Evolutionary conservation across 2,329 filamentous ascomycete species (phyloP).

Genomic region (Periconia digitata): DNA sequence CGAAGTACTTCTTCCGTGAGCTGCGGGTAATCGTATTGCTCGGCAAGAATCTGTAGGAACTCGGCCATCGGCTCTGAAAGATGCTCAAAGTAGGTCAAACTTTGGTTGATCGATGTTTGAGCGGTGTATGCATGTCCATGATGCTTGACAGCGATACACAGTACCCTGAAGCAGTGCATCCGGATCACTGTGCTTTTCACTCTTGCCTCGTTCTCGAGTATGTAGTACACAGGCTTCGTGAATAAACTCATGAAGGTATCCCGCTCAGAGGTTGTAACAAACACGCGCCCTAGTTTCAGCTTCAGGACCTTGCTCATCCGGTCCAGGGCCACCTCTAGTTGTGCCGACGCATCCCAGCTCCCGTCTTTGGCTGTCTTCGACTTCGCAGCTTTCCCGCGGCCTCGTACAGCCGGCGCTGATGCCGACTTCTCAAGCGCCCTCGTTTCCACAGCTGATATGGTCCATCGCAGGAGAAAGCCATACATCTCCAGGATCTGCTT

Average conservation of each 20-base stretch:
- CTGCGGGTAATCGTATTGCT: slow-evolving; percentile 97
- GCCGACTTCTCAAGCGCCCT: slow-evolving; percentile 90
- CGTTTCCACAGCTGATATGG: slow-evolving; percentile 88
- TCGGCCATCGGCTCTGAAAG: slow-evolving; percentile 99
- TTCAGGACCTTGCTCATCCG: slow-evolving; percentile 96
- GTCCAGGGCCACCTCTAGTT: slow-evolving; percentile 86
- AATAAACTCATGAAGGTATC: slow-evolving; percentile 93
- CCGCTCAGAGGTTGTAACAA: slow-evolving; percentile 91
- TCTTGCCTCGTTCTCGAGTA: slow-evolving; percentile 90
- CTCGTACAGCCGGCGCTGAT: slow-evolving; percentile 68
- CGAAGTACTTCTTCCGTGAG: slow-evolving; percentile 89
- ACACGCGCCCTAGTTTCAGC: slow-evolving; percentile 88
- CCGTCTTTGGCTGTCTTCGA: slow-evolving; percentile 70
- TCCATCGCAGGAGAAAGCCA: slow-evolving; percentile 93
- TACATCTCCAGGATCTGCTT: slow-evolving; percentile 92
- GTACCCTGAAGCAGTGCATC: slow-evolving; percentile 96
- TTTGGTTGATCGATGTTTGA: slow-evolving; percentile 97
- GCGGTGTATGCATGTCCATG: slow-evolving; percentile 96
- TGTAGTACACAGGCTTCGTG: slow-evolving; percentile 88
- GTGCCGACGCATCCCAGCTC: slow-evolving; percentile 83
- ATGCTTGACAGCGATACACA: slow-evolving; percentile 96
- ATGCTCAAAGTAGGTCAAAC: slow-evolving; percentile 96
- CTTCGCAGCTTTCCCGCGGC: slow-evolving; percentile 73
- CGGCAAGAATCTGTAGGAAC: slow-evolving; percentile 90
- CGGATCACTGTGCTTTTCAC: slow-evolving; percentile 86